Evolutionary conservation across 1,284 basidiomycete genomes (phyloP).

Genomic region (Heliocybe sulcata): DNA sequence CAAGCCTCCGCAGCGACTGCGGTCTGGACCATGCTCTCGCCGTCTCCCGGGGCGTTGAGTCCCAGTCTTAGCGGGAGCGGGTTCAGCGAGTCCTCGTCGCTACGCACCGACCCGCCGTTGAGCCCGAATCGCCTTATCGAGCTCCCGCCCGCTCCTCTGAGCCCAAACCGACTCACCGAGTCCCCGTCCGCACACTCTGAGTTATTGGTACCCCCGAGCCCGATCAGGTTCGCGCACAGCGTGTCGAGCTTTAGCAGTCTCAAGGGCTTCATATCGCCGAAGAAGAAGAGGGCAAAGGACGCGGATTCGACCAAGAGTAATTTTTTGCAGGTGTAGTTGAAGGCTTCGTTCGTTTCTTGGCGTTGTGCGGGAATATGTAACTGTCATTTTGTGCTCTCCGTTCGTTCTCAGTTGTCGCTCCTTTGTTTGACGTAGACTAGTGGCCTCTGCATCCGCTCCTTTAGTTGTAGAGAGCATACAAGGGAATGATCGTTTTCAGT

Average conservation of each 20-base stretch:
- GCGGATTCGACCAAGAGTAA: slow-evolving; percentile 19
- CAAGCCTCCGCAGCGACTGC: neutral
- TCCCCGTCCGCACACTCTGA: too few species aligned
- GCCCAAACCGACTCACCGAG: too few species aligned
- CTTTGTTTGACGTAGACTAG: too few species aligned
- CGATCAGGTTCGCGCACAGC: slow-evolving; percentile 15
- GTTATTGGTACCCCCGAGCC: slow-evolving; percentile 8
- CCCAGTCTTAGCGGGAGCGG: neutral
- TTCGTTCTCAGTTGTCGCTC: too few species aligned
- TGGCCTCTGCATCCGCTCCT: too few species aligned
- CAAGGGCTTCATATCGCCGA: slow-evolving; percentile 8
- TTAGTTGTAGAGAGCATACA: too few species aligned
- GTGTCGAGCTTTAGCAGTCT: slow-evolving; percentile 5
- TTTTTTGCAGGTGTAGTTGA: slow-evolving; percentile 16
- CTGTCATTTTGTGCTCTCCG: neutral
- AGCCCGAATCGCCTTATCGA: too few species aligned
- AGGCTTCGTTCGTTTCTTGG: neutral
- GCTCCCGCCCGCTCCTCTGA: too few species aligned
- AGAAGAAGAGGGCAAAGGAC: slow-evolving; percentile 11
- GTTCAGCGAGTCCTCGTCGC: neutral
- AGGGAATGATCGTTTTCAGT: too few species aligned
- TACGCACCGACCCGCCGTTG: too few species aligned
- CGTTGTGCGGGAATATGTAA: neutral
- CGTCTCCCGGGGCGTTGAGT: neutral
- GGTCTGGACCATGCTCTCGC: neutral